Evolutionary conservation across 345 rosid species (phyloP).

Genomic region (Sonneratia alba): DNA sequence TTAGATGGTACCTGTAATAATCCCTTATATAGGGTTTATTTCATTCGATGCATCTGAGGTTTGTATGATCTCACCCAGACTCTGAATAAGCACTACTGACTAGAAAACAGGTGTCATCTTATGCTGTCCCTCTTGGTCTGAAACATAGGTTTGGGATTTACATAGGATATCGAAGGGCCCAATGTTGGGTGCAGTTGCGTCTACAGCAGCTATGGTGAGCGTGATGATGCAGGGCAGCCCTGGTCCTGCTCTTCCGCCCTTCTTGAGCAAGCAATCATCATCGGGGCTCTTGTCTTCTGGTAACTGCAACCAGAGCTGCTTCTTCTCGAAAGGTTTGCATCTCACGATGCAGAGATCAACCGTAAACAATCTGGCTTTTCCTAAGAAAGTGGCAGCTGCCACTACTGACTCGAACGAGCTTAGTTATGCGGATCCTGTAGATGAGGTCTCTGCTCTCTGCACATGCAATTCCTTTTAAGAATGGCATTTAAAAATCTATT

Average conservation of each 20-base stretch:
- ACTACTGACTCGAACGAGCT: conserved; percentile 12
- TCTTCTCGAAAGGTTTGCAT: background rate
- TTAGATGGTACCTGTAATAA: background rate
- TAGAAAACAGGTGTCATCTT: background rate
- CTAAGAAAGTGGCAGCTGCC: background rate
- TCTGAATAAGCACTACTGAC: background rate
- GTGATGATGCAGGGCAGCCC: background rate
- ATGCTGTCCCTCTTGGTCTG: background rate
- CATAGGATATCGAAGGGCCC: background rate
- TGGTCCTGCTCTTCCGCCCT: background rate
- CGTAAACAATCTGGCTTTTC: background rate
- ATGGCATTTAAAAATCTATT: background rate
- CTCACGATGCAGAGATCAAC: background rate
- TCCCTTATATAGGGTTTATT: background rate
- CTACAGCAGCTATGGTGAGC: conserved; percentile 2
- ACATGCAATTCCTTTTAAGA: background rate
- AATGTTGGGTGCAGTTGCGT: conserved; percentile 2
- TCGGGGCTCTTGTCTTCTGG: conserved; percentile 1
- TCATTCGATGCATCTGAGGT: background rate
- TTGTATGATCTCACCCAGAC: background rate
- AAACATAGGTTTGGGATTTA: background rate
- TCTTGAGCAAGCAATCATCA: background rate
- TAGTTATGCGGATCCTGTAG: conserved; percentile 20
- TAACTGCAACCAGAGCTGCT: conserved; percentile 1
- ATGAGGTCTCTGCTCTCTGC: conserved; percentile 13